phyloP scores from a whole-genome alignment of 2,329 filamentous ascomycete genomes.

The Bertia moriformis region DNA sequence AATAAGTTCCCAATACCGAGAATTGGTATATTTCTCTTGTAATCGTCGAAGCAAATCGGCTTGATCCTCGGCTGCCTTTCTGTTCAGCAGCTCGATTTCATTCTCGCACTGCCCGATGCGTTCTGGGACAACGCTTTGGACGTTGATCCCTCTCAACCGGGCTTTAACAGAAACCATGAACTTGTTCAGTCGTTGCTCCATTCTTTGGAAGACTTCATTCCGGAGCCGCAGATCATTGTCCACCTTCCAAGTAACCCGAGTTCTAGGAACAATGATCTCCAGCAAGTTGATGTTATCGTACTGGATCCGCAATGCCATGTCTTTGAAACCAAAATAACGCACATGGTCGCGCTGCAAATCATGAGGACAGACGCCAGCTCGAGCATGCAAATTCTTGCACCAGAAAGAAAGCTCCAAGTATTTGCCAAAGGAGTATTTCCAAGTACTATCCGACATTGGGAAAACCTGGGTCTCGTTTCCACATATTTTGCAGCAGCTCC shows the following conservation, averaged over 20 bases:
- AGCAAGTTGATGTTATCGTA: constrained; percentile 86
- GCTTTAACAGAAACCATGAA: constrained; percentile 81
- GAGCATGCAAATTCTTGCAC: constrained; percentile 68
- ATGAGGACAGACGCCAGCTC: constrained; percentile 60
- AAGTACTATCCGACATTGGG: constrained; percentile 84
- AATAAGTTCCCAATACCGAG: constrained; percentile 92
- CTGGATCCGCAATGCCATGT: constrained; percentile 75
- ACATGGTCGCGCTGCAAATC: constrained; percentile 87
- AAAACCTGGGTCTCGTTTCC: constrained; percentile 78
- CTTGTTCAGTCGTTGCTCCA: constrained; percentile 66
- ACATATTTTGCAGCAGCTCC: constrained; percentile 90
- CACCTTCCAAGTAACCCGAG: constrained; percentile 92
- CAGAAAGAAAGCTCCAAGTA: constrained; percentile 96
- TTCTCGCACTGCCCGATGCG: constrained; percentile 69
- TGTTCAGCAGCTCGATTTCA: constrained; percentile 66
- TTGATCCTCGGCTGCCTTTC: constrained; percentile 74
- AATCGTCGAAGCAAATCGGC: constrained; percentile 58
- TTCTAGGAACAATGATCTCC: constrained; percentile 82
- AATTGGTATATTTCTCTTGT: constrained; percentile 81
- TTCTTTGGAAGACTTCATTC: constrained; percentile 74
- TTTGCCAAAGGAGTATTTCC: constrained; percentile 97
- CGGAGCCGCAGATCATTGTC: constrained; percentile 84
- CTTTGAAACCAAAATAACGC: constrained; percentile 78
- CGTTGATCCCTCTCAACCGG: constrained; percentile 74
- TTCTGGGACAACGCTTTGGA: constrained; percentile 79